A percentile compares a stretch with the other conserved stretches of the same genome.
phyloP scores from a whole-genome alignment of 768 basidiomycete genomes.

The Lactarius pseudohatsudake region DNA sequence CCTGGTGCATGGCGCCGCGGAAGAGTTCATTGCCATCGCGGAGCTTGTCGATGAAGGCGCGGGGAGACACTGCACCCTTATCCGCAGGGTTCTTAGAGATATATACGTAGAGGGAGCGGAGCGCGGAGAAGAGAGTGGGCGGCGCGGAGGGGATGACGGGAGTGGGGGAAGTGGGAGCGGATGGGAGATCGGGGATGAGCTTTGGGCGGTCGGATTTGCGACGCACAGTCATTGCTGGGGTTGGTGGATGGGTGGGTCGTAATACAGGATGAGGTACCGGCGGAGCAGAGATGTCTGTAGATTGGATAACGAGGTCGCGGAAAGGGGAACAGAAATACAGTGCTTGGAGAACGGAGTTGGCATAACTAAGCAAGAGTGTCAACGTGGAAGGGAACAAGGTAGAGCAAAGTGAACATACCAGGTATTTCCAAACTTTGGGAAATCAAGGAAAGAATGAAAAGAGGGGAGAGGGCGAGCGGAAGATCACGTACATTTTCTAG shows the following conservation, averaged over 20 bases:
- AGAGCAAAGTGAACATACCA: slow-evolving; percentile 55
- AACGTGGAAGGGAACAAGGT: neutral
- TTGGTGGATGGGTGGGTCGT: slow-evolving; percentile 31
- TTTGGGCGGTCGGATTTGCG: slow-evolving; percentile 59
- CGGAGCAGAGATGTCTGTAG: slow-evolving; percentile 50
- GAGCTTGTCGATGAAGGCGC: slow-evolving; percentile 90
- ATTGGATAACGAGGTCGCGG: slow-evolving; percentile 82
- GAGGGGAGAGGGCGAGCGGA: slow-evolving; percentile 29
- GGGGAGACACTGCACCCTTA: slow-evolving; percentile 85
- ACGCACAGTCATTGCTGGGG: slow-evolving; percentile 40
- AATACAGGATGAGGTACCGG: slow-evolving; percentile 37
- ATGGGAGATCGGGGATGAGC: slow-evolving; percentile 37
- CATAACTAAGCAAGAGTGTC: slow-evolving; percentile 60
- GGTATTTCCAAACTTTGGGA: slow-evolving; percentile 86
- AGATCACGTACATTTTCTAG: slow-evolving; percentile 80
- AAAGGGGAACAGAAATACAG: slow-evolving; percentile 96
- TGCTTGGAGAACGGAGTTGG: slow-evolving; percentile 97
- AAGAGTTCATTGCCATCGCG: slow-evolving; percentile 92
- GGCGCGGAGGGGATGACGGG: slow-evolving; percentile 57
- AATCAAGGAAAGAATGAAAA: slow-evolving; percentile 9
- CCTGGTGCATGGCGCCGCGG: slow-evolving; percentile 90
- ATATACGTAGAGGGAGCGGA: slow-evolving; percentile 85
- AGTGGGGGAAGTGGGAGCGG: slow-evolving; percentile 37
- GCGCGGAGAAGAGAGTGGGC: slow-evolving; percentile 83
- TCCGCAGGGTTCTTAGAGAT: slow-evolving; percentile 78